phyloP scores from a whole-genome alignment of 352 stramenopile species.

The Phytophthora idaei region DNA sequence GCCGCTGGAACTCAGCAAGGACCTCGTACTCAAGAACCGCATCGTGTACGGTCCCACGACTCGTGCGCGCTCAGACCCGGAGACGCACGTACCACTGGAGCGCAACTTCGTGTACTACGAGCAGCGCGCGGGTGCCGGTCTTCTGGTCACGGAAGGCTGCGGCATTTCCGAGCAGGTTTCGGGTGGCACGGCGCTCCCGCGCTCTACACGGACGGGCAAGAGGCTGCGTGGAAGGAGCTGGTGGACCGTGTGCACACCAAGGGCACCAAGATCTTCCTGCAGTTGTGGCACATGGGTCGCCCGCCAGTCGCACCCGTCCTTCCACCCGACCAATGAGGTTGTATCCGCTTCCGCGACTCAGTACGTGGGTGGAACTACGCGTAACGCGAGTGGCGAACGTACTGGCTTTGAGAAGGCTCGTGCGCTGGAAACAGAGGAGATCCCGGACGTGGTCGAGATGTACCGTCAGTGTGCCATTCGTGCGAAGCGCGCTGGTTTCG shows the following conservation, averaged over 20 bases:
- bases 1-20: slow-evolving; percentile 16
- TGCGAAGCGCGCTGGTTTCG: slow-evolving; percentile 10
- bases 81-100: slow-evolving; percentile 13
- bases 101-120: slow-evolving; percentile 24
- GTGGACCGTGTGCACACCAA: slow-evolving; percentile 16
- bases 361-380: slow-evolving; percentile 12
- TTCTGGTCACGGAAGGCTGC: slow-evolving; percentile 21
- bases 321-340: slow-evolving; percentile 13
- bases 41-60: slow-evolving; percentile 26
- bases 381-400: slow-evolving; percentile 9
- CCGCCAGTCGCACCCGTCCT: slow-evolving; percentile 15
- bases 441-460: slow-evolving; percentile 16
- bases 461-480: slow-evolving; percentile 15
- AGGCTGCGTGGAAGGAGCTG: slow-evolving; percentile 17
- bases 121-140: slow-evolving; percentile 15
- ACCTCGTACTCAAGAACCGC: slow-evolving; percentile 20
- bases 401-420: slow-evolving; percentile 12
- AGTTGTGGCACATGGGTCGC: slow-evolving; percentile 23
- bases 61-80: slow-evolving; percentile 10
- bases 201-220: slow-evolving; percentile 19
- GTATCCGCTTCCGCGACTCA: slow-evolving; percentile 15
- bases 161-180: slow-evolving; percentile 20
- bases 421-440: slow-evolving; percentile 12
- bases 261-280: slow-evolving; percentile 21
- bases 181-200: slow-evolving; percentile 12